These are phyloP conservation scores for Apophysomyces trapeziformis DNA, from an alignment of 371 early-diverging fungal genomes.

Conservation along the genomic window DNA sequence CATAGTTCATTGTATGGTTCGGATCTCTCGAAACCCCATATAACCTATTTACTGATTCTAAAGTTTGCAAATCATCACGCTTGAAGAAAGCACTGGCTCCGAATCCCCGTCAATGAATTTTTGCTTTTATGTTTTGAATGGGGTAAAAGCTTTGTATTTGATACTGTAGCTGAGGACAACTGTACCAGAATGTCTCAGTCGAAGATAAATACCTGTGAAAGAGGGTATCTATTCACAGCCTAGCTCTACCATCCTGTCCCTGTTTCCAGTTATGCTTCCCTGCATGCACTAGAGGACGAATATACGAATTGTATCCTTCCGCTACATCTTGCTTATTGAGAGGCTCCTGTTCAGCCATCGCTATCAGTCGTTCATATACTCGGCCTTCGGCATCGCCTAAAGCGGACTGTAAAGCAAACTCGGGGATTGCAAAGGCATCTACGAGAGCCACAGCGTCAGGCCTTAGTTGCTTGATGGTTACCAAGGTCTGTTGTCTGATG, in stretches of 20 bases:
- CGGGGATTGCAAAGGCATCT: slow-evolving; percentile 76
- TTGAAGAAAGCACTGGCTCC: too few species aligned
- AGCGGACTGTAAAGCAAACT: slow-evolving; percentile 71
- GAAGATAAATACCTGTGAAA: background rate
- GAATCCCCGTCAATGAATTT: too few species aligned
- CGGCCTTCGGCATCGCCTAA: slow-evolving; percentile 72
- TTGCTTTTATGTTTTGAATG: too few species aligned
- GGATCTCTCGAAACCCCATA: too few species aligned
- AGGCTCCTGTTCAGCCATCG: slow-evolving; percentile 72
- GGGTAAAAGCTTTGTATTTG: too few species aligned
- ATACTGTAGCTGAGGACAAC: too few species aligned
- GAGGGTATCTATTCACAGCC: slow-evolving; percentile 28
- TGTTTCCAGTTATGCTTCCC: slow-evolving; percentile 41
- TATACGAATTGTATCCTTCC: slow-evolving; percentile 59
- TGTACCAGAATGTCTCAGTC: too few species aligned
- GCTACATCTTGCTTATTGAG: slow-evolving; percentile 56
- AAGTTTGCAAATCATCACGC: too few species aligned
- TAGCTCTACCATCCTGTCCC: slow-evolving; percentile 38
- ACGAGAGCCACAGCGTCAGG: slow-evolving; percentile 74
- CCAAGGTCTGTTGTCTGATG: slow-evolving; percentile 51
- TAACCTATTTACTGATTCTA: too few species aligned
- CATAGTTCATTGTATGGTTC: too few species aligned
- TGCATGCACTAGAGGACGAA: slow-evolving; percentile 54
- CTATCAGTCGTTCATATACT: slow-evolving; percentile 72
- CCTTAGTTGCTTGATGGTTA: slow-evolving; percentile 58